Conservation (phyloP, 208 protist genomes). For the Leishmania lainsoni region DNA sequence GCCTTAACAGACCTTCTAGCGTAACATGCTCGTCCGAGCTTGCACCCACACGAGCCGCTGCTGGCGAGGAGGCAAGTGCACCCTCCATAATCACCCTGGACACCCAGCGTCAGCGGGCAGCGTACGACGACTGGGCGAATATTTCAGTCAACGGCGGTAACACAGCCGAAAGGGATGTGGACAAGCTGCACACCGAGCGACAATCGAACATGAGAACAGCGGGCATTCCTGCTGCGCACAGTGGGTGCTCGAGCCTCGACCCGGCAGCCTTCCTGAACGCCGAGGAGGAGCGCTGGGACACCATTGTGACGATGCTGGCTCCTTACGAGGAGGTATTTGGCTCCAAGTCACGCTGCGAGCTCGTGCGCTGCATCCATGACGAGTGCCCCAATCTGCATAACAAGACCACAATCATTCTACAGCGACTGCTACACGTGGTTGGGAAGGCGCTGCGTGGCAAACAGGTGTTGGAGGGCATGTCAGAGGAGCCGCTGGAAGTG, state of each 20-base stretch:
- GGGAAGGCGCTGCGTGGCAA: constrained; percentile 31
- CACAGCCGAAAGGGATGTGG: not conserved
- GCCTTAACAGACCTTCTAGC: not conserved
- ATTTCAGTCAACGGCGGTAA: not conserved
- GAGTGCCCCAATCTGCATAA: constrained; percentile 39
- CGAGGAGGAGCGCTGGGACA: constrained; percentile 42
- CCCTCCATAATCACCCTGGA: not conserved
- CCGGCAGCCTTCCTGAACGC: constrained; percentile 42
- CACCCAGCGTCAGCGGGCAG: not conserved
- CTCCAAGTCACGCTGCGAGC: constrained; percentile 35
- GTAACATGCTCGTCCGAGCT: not conserved
- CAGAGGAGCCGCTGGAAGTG: constrained; percentile 41
- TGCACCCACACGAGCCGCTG: not conserved
- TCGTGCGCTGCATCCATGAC: constrained; percentile 48
- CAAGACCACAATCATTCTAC: constrained; percentile 31
- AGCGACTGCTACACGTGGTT: constrained; percentile 42
- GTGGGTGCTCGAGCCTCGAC: constrained; percentile 29
- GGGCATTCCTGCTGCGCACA: constrained; percentile 12
- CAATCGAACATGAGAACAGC: not conserved
- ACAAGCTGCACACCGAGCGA: not conserved
- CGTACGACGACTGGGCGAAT: not conserved
- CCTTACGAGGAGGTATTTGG: constrained; percentile 57
- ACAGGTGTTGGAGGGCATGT: constrained; percentile 30
- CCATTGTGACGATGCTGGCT: constrained; percentile 33
- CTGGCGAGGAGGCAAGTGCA: not conserved